Base-by-base conservation (phyloP, 495 filamentous ascomycete species). In the Pseudoneurospora amorphoporcata region DNA sequence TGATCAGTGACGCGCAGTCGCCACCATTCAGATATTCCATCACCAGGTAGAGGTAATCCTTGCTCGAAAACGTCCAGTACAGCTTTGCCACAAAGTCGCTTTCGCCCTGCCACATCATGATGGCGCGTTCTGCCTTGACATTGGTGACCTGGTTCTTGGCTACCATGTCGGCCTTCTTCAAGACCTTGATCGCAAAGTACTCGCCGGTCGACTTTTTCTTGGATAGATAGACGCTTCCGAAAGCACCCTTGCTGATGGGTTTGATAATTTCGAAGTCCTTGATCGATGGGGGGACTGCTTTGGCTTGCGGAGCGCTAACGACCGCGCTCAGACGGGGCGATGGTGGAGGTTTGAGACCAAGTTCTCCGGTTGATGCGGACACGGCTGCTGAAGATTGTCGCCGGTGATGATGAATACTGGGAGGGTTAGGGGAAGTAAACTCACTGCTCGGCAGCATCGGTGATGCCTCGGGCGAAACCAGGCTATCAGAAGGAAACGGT, bases 31-130 rank as follows among this genome's bases (percentile, higher is more conserved):
- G 84, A 83, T 99, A 99, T 78, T 99, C 95, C 95, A 99, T 99
- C 17, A 99, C 95, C 75, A 99, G 84, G 79, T 98, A 99, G 39
- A 99, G 90, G 79, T 97, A 99, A 78, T 99, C 95, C 79, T 99
- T 99, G 86, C 96, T 99, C 38, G 95, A 95, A 78, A 99, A 99
- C 1, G 95, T 98, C 95, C 95, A 99, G 83, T 98, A 98, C 7
- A 99, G 86, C 81, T 99, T 99, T 17, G 95, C 95, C 69, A 99
- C 95, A 81, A 98, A 99, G 75, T 99, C 95, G 81, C 95, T 99
- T 78, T 98, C 95, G 37, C 96, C 96, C 83, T 99, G 96, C 90
- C 95, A 97, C 96, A 99, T 99, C 95, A 99, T 98, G 77, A 99
- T 99, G n/a, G 96, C 96, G 74, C 95, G 88, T 81, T 99, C 95